A percentile compares a stretch with the other conserved stretches of the same genome.
Evolutionary conservation across 2,329 filamentous ascomycete genomes (phyloP).

Genomic region (Sclerotinia borealis): DNA sequence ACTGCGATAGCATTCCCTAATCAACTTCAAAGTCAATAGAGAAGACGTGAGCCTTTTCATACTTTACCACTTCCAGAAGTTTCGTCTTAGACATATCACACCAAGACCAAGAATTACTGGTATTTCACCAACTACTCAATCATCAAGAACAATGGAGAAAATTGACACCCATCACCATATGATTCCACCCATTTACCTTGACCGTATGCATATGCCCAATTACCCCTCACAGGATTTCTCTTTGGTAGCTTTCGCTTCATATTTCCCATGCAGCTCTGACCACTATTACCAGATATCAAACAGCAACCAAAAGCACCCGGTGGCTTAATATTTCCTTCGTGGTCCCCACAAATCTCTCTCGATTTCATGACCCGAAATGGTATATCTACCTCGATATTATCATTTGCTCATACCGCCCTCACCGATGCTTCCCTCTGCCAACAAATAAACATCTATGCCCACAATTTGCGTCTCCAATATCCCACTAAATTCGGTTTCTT

Average conservation of each 20-base stretch:
- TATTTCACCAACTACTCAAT: not conserved
- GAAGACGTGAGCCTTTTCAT: not conserved
- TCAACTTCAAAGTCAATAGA: not conserved
- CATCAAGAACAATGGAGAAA: not conserved
- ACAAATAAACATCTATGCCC: not conserved
- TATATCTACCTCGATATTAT: conserved; percentile 4
- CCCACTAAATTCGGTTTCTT: conserved; percentile 5
- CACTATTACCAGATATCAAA: not conserved
- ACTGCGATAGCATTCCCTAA: not conserved
- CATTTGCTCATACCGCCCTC: not conserved
- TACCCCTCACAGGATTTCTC: rapidly evolving
- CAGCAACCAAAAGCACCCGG: not conserved
- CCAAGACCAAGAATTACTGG: not conserved
- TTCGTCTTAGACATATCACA: not conserved
- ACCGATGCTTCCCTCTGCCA: not conserved
- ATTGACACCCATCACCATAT: conserved; percentile 9
- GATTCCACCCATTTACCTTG: not conserved
- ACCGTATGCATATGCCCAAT: not conserved
- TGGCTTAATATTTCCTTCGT: not conserved
- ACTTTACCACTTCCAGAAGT: not conserved
- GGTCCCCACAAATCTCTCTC: conserved; percentile 1
- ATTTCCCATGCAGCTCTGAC: not conserved
- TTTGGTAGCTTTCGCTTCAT: rapidly evolving
- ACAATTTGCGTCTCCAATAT: not conserved
- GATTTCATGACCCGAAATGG: not conserved